These are phyloP conservation scores for Cyclotella kingstonii DNA, from an alignment of 108 stramenopile genomes.

Conservation along the genomic window DNA sequence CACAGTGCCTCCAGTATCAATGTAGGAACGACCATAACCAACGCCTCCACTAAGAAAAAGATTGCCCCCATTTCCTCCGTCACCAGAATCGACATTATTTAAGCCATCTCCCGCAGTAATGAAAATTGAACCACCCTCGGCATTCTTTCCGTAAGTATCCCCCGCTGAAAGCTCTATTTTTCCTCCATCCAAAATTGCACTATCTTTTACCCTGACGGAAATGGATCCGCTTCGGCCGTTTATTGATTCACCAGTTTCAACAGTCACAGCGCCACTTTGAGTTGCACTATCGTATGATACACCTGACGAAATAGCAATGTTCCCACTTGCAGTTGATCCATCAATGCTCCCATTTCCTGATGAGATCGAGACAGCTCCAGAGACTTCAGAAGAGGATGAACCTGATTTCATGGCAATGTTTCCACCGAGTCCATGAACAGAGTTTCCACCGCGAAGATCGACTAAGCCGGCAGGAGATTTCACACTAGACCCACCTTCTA, in stretches of 20 bases:
- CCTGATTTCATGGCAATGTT: constrained; percentile 11
- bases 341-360: constrained; percentile 19
- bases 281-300: constrained; percentile 1
- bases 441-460: not conserved
- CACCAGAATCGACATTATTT: constrained; percentile 19
- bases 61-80: constrained; percentile 39
- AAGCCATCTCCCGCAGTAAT: constrained; percentile 31
- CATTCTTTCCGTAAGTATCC: constrained; percentile 1
- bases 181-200: constrained; percentile 15
- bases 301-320: constrained; percentile 8
- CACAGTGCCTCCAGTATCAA: constrained; percentile 30
- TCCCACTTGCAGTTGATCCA: constrained; percentile 6
- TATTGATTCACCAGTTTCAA: constrained; percentile 19
- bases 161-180: constrained; percentile 14
- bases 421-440: constrained; percentile 4
- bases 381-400: not conserved
- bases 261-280: constrained; percentile 10
- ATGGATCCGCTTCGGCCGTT: constrained; percentile 22
- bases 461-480: not conserved
- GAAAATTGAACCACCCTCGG: constrained; percentile 24
- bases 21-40: constrained; percentile 26
- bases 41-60: constrained; percentile 20
- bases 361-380: constrained; percentile 5
- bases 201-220: constrained; percentile 10
- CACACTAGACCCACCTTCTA: constrained; percentile 1